Evolutionary conservation across 495 filamentous ascomycete species (phyloP).

Genomic region (Podospora didyma): DNA sequence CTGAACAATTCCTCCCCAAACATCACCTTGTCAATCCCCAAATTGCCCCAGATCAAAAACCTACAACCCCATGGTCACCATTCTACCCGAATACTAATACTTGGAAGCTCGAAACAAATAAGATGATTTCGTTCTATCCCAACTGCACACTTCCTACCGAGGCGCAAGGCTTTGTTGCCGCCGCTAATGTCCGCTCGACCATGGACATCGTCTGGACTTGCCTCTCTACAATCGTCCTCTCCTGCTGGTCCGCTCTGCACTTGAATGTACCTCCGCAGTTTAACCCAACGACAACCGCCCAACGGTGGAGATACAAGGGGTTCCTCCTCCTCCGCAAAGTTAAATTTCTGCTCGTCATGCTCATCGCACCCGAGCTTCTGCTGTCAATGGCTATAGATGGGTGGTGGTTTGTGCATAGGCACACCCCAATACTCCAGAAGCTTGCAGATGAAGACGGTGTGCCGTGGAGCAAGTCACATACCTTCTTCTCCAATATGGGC

Average conservation of each 20-base stretch:
- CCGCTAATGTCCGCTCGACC: not conserved
- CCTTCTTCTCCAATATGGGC: slow-evolving; percentile 2
- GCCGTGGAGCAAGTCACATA: not conserved
- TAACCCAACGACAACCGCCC: not conserved
- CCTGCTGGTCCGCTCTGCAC: not conserved
- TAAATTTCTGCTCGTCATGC: not conserved
- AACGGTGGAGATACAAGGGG: not conserved
- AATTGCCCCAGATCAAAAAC: no score
- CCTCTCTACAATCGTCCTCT: not conserved
- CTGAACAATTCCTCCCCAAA: no score
- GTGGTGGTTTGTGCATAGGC: not conserved
- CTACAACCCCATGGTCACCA: no score
- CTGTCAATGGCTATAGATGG: not conserved
- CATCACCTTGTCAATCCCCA: no score
- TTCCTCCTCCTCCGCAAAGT: not conserved
- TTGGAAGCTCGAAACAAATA: no score
- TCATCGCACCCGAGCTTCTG: not conserved
- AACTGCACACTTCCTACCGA: not conserved
- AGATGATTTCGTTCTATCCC: not conserved
- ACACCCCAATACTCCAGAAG: not conserved
- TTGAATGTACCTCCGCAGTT: not conserved
- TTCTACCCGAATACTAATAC: no score
- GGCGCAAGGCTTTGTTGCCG: not conserved
- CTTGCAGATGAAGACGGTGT: not conserved
- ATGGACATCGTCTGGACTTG: slow-evolving; percentile 4